phyloP scores from a whole-genome alignment of 176 grass and related monocot species.

The Bonia amplexicaulis region DNA sequence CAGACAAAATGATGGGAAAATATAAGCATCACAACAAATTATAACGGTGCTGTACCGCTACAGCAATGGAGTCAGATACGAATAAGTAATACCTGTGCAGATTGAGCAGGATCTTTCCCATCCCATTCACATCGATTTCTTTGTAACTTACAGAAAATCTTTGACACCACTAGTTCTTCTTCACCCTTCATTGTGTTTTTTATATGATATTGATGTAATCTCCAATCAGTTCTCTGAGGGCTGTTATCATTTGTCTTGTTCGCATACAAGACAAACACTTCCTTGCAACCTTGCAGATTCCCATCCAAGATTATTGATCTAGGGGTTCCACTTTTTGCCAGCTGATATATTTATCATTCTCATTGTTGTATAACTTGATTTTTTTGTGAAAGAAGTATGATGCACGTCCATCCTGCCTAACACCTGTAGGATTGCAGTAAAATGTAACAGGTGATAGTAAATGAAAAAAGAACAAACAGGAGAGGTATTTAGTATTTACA shows the following conservation, averaged over 20 bases:
- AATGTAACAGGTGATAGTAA: background rate
- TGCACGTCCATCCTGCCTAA: constrained; percentile 50
- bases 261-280: constrained; percentile 47
- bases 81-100: constrained; percentile 22
- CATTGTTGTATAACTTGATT: constrained; percentile 16
- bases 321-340: constrained; percentile 50
- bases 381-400: constrained; percentile 85
- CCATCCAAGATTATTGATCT: constrained; percentile 49
- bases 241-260: constrained; percentile 15
- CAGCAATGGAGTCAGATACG: background rate
- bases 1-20: background rate
- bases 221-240: constrained; percentile 49
- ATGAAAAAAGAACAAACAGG: background rate
- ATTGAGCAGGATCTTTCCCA: background rate
- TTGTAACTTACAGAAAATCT: constrained; percentile 44
- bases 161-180: constrained; percentile 62
- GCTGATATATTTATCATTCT: constrained; percentile 29
- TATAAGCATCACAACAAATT: background rate
- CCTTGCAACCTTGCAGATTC: constrained; percentile 50
- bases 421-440: constrained; percentile 45
- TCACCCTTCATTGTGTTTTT: constrained; percentile 31
- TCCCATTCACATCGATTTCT: background rate
- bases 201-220: constrained; percentile 61
- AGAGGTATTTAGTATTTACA: background rate
- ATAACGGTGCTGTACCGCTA: background rate